These are phyloP conservation scores for Globisporangium cederbergense DNA, from an alignment of 352 stramenopile species.

Conservation along the genomic window DNA sequence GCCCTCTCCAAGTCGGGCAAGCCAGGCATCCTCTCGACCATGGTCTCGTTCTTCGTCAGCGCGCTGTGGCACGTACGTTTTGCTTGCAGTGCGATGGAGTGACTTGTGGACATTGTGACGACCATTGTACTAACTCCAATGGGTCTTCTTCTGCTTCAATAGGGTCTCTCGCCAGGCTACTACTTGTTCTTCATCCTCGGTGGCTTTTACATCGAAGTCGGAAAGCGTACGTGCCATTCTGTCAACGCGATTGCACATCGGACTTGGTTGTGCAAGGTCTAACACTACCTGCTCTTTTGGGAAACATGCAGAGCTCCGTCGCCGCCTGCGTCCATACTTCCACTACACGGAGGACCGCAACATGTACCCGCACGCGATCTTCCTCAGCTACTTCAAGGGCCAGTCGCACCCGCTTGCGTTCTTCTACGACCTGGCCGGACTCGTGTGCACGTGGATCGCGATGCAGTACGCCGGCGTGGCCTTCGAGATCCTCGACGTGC, in stretches of 20 bases:
- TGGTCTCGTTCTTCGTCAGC: constrained; percentile 79
- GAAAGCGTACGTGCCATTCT: constrained; percentile 50
- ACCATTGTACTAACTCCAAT: background rate
- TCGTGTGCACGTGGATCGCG: constrained; percentile 75
- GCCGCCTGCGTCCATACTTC: constrained; percentile 71
- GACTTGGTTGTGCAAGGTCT: constrained; percentile 2
- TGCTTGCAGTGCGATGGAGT: background rate
- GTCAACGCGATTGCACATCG: background rate
- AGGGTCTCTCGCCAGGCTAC: constrained; percentile 85
- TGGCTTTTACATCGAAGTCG: constrained; percentile 84
- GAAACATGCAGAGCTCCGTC: constrained; percentile 50
- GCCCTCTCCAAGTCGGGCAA: constrained; percentile 79
- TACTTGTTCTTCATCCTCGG: constrained; percentile 87
- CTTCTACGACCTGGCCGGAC: constrained; percentile 71
- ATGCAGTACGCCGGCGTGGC: constrained; percentile 87
- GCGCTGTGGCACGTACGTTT: constrained; percentile 78
- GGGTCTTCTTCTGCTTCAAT: constrained; percentile 1
- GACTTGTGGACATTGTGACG: background rate
- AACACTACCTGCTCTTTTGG: constrained; percentile 1
- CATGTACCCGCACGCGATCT: constrained; percentile 75
- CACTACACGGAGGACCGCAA: constrained; percentile 85
- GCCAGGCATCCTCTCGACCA: constrained; percentile 64
- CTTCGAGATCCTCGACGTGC: constrained; percentile 82
- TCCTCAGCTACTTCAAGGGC: constrained; percentile 75
- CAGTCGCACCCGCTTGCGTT: constrained; percentile 72